Base-by-base conservation (phyloP, 2,329 filamentous ascomycete species). In the Colletotrichum phormii region DNA sequence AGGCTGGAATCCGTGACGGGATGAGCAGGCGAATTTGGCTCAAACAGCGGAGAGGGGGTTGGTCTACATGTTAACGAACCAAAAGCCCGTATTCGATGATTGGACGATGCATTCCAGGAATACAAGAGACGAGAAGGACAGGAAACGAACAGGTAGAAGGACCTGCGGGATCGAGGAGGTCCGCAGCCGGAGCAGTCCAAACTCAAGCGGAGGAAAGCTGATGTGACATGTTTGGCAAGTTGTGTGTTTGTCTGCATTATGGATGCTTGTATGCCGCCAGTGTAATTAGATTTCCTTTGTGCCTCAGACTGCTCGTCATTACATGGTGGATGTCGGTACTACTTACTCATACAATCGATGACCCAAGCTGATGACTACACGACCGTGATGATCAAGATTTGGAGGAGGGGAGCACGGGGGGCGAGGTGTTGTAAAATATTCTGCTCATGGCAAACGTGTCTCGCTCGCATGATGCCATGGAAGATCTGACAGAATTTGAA, bases 251-350 rank as follows among this genome's bases (percentile, higher is more conserved):
- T 33, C 31, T 49, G 60, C 54, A 29, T 57, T 37, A 29, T 31
- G 71, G 71, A 42, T 59, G 55, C 55, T 71, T 65, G 71, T 66
- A 65, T 72, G 13, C 61, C 57, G 55, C 66, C 60, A 65, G 70
- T 35, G 46, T 37, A 55, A 22, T 49, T 9, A 53, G 13, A 8
- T 13, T 5, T 42, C 1, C 12, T 35, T 63, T 46, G 42, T 24
- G 3, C 18, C 3, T 24, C 13, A 24, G 29, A 22, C 8, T 49
- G 22, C 42, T 18, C 18, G 18, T n/a, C 42, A 42, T 3, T 42
- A 42, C 35, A 7, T 42, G 35, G 7, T 15, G 13, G 35, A 42
- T 15, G 15, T 42, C 5, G 13, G 5, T 42, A 15, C 35, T 15
- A 15, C 13, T 13, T 15, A 42, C 18, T 18, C 18, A 15, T n/a